phyloP scores from a whole-genome alignment of 768 basidiomycete species.

The Podaxis mareebaensis region DNA sequence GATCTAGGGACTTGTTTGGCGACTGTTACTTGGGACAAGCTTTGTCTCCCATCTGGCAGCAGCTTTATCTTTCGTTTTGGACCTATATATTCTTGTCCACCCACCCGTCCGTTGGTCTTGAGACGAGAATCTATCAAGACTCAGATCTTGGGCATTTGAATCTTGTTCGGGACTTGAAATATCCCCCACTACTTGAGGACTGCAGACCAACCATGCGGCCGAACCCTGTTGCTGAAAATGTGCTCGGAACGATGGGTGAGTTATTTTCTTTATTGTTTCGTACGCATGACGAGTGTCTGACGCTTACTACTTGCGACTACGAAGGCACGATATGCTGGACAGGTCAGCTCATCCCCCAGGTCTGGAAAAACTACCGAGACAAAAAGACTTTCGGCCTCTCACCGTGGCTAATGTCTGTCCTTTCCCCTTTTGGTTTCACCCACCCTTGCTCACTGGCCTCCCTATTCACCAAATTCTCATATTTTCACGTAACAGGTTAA shows the following conservation, averaged over 20 bases:
- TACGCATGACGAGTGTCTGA: neutral
- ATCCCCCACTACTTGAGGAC: too few species aligned
- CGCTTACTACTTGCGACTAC: neutral
- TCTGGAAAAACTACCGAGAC: conserved; percentile 69
- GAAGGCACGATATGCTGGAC: conserved; percentile 69
- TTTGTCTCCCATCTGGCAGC: neutral
- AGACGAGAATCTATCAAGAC: too few species aligned
- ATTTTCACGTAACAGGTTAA: conserved; percentile 35
- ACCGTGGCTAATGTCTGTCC: conserved; percentile 58
- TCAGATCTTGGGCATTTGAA: too few species aligned
- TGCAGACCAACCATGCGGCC: conserved; percentile 35
- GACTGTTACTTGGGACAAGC: neutral
- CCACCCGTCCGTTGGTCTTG: too few species aligned
- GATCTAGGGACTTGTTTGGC: neutral
- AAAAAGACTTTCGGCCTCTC: conserved; percentile 75
- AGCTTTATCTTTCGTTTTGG: too few species aligned
- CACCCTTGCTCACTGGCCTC: neutral
- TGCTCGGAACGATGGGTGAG: conserved; percentile 66
- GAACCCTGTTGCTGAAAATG: conserved; percentile 62
- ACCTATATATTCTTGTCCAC: too few species aligned
- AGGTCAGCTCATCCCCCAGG: conserved; percentile 66
- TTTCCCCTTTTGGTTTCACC: neutral
- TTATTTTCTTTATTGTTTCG: neutral
- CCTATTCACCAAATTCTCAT: neutral
- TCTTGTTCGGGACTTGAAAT: too few species aligned